A percentile compares a stretch with the other conserved stretches of the same genome.
These are phyloP conservation scores for Camellia granthamiana DNA, from an alignment of 148 eudicot genomes.

Conservation along the genomic window DNA sequence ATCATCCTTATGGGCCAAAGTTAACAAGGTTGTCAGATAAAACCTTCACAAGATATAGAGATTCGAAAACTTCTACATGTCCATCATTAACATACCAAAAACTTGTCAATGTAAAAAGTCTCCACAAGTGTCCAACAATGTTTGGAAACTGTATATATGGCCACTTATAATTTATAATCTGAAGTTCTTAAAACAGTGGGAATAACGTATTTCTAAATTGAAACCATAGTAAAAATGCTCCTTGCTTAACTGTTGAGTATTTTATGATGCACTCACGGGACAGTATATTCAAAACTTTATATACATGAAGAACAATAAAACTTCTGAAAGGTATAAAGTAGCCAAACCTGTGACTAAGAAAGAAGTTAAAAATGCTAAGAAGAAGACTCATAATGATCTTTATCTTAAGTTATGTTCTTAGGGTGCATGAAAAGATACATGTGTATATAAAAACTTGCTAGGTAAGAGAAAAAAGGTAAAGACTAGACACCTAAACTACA, in stretches of 20 bases:
- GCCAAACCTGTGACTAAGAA: too few relatives aligned
- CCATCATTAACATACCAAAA: neutral
- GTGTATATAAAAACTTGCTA: too few relatives aligned
- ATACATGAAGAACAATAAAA: too few relatives aligned
- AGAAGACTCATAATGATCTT: too few relatives aligned
- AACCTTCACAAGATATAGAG: neutral
- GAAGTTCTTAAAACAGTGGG: neutral
- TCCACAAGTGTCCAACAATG: neutral
- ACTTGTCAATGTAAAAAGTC: neutral
- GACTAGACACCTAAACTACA: too few relatives aligned
- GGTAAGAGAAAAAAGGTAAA: too few relatives aligned
- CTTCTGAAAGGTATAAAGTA: too few relatives aligned
- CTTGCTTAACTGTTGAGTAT: neutral
- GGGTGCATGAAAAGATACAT: too few relatives aligned
- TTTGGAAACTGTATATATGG: slow-evolving; percentile 1
- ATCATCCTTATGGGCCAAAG: neutral
- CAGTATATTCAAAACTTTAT: neutral
- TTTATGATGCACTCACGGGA: neutral
- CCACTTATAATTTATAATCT: neutral
- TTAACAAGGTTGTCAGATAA: slow-evolving; percentile 2
- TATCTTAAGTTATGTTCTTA: too few relatives aligned
- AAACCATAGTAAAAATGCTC: neutral
- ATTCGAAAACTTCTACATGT: neutral
- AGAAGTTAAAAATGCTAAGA: too few relatives aligned
- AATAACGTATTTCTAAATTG: neutral